These are phyloP conservation scores for Fusarium globosum DNA, from an alignment of 2,329 filamentous ascomycete species.

Conservation along the genomic window DNA sequence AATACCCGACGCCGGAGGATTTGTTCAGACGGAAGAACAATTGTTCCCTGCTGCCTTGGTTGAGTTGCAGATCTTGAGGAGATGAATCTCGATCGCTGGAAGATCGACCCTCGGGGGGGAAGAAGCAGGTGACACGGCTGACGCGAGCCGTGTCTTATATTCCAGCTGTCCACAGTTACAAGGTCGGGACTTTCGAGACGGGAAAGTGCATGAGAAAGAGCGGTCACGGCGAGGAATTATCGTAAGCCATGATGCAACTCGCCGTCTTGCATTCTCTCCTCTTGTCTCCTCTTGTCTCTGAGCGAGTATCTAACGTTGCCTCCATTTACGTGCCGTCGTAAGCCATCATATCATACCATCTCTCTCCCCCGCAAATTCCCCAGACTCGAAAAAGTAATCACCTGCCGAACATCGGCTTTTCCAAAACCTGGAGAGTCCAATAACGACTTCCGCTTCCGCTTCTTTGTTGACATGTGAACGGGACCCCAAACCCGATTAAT, in stretches of 20 bases:
- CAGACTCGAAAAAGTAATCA: constrained; percentile 33
- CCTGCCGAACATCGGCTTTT: constrained; percentile 34
- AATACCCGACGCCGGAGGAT: constrained; percentile 8
- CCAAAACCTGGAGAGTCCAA: constrained; percentile 29
- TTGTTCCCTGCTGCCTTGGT: constrained; percentile 8
- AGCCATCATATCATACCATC: constrained; percentile 12
- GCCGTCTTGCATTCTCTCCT: neutral
- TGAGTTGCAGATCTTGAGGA: constrained; percentile 22
- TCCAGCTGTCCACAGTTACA: constrained; percentile 5
- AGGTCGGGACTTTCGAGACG: neutral
- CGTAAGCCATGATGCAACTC: constrained; percentile 7
- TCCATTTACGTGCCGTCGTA: neutral
- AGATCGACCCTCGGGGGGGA: constrained; percentile 19
- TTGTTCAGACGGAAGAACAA: constrained; percentile 5
- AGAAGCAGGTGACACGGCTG: constrained; percentile 1
- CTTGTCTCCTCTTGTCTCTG: neutral
- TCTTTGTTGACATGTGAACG: constrained; percentile 33
- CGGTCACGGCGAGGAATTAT: constrained; percentile 12
- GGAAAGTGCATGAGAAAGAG: constrained; percentile 7
- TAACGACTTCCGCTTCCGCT: neutral
- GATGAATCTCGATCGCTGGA: constrained; percentile 31
- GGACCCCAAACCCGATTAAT: constrained; percentile 15
- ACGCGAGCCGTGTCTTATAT: constrained; percentile 27
- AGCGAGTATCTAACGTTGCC: neutral
- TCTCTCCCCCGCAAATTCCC: constrained; percentile 36